phyloP scores from a whole-genome alignment of 177 flowering plant genomes.

The Telopea speciosissima region DNA sequence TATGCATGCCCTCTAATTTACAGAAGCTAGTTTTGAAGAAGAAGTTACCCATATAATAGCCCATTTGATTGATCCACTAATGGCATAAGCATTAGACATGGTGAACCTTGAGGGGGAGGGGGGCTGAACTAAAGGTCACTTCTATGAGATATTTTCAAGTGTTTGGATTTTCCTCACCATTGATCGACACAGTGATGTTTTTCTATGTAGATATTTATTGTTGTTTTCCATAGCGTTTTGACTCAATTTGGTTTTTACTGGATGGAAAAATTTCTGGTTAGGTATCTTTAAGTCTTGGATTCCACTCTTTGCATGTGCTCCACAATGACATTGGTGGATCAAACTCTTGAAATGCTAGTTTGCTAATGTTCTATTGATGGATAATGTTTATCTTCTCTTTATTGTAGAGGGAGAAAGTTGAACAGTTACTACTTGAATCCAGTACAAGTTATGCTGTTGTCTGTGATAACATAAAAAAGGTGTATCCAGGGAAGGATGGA shows the following conservation, averaged over 20 bases:
- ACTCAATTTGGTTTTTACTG: neutral
- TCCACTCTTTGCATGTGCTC: neutral
- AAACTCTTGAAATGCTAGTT: neutral
- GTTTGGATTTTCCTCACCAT: neutral
- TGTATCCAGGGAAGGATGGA: constrained; percentile 72
- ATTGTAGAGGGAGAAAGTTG: constrained; percentile 14
- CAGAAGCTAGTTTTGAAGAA: neutral
- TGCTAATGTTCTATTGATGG: neutral
- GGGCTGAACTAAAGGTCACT: too few species aligned
- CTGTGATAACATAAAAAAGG: constrained; percentile 55
- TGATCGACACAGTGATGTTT: neutral
- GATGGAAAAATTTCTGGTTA: neutral
- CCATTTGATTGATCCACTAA: too few species aligned
- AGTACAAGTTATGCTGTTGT: constrained; percentile 45
- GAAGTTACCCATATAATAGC: neutral
- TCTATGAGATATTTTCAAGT: neutral
- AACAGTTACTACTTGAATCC: constrained; percentile 47
- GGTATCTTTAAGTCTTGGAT: neutral
- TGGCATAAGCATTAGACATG: neutral
- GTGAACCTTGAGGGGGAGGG: neutral
- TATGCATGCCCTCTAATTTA: neutral
- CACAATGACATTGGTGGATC: neutral
- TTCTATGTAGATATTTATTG: neutral
- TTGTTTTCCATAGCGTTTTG: neutral
- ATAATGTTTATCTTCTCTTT: neutral